Conservation (phyloP, 2,329 filamentous ascomycete genomes). For the Hypoxylon rubiginosum region DNA sequence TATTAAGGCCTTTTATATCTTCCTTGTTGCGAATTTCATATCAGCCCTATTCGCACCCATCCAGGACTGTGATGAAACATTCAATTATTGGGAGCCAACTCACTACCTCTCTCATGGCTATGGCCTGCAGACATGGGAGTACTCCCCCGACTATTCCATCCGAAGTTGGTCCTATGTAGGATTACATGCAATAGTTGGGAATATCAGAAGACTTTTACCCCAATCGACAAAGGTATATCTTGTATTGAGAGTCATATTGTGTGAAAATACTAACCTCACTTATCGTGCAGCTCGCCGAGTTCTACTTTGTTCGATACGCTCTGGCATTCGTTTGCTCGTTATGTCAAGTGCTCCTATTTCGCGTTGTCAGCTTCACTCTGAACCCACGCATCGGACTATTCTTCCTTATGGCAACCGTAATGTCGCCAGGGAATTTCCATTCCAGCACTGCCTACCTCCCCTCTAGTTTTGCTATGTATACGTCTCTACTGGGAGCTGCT, state of each 20-base stretch:
- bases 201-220: slow-evolving; percentile 73
- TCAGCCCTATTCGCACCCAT: slow-evolving; percentile 90
- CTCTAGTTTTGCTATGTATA: slow-evolving; percentile 98
- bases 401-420: slow-evolving; percentile 81
- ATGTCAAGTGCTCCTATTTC: slow-evolving; percentile 86
- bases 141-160: slow-evolving; percentile 94
- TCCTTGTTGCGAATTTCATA: slow-evolving; percentile 78
- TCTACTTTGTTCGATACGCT: slow-evolving; percentile 85
- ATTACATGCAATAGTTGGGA: slow-evolving; percentile 81
- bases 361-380: slow-evolving; percentile 79
- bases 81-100: slow-evolving; percentile 98
- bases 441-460: slow-evolving; percentile 88
- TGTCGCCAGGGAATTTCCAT: slow-evolving; percentile 94
- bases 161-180: slow-evolving; percentile 93
- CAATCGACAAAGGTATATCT: slow-evolving; percentile 68
- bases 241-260: slow-evolving; percentile 2
- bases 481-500: slow-evolving; percentile 84
- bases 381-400: slow-evolving; percentile 88
- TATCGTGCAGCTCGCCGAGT: slow-evolving; percentile 71
- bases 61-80: slow-evolving; percentile 98
- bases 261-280: slow-evolving; percentile 24
- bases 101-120: slow-evolving; percentile 95
- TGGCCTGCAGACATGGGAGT: slow-evolving; percentile 98
- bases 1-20: slow-evolving; percentile 83
- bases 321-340: slow-evolving; percentile 83